These are phyloP conservation scores for Vitellaria paradoxa DNA, from an alignment of 179 eudicot species.

Conservation along the genomic window DNA sequence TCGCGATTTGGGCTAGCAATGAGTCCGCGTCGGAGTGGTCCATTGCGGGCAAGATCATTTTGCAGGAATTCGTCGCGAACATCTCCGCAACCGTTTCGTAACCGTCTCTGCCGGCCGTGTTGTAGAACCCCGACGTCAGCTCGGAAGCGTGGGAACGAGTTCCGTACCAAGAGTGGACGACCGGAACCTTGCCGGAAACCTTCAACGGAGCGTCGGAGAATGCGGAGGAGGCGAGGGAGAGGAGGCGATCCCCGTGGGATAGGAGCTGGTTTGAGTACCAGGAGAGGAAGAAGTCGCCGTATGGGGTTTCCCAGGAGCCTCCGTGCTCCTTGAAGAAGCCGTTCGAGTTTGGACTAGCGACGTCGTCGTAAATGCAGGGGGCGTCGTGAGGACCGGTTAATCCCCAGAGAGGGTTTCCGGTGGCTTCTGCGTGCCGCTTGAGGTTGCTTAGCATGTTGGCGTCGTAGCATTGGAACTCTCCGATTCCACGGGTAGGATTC, in stretches of 20 bases:
- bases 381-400: slow-evolving; percentile 80
- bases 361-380: slow-evolving; percentile 42
- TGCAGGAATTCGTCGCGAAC: slow-evolving; percentile 54
- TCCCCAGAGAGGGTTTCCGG: slow-evolving; percentile 76
- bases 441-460: slow-evolving; percentile 59
- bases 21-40: slow-evolving; percentile 57
- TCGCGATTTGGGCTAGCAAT: slow-evolving; percentile 43
- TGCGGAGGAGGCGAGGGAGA: slow-evolving; percentile 50
- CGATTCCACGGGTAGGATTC: slow-evolving; percentile 39
- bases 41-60: slow-evolving; percentile 63
- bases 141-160: slow-evolving; percentile 76
- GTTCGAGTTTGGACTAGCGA: slow-evolving; percentile 25
- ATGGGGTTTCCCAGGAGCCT: slow-evolving; percentile 77
- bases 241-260: slow-evolving; percentile 59
- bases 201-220: slow-evolving; percentile 39
- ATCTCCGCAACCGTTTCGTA: slow-evolving; percentile 52
- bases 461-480: slow-evolving; percentile 89
- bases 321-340: slow-evolving; percentile 64
- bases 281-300: slow-evolving; percentile 83
- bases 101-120: slow-evolving; percentile 61
- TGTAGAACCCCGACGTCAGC: slow-evolving; percentile 75
- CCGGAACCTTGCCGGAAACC: slow-evolving; percentile 63
- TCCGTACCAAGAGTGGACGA: slow-evolving; percentile 44
- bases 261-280: slow-evolving; percentile 81
- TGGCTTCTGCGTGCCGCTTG: slow-evolving; percentile 53